Evolutionary conservation across 768 basidiomycete genomes (phyloP).

Genomic region (Mycena polygramma): DNA sequence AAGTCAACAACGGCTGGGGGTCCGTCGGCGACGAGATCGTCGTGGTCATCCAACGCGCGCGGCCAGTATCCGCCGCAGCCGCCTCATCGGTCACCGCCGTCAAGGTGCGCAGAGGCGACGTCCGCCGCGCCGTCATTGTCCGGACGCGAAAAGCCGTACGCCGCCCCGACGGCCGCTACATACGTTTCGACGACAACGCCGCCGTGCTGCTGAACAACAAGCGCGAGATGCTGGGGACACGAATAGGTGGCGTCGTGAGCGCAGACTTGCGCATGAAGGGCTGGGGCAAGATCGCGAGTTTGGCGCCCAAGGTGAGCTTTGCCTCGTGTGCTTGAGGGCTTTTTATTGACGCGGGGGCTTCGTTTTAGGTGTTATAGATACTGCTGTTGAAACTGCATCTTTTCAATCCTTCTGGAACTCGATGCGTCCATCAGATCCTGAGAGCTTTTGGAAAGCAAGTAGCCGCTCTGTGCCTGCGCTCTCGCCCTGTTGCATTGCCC

Average conservation of each 20-base stretch:
- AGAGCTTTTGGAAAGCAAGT: too few relatives aligned
- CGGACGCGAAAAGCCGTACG: conserved; percentile 89
- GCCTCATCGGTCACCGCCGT: conserved; percentile 82
- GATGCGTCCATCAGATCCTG: too few relatives aligned
- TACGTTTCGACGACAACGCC: conserved; percentile 97
- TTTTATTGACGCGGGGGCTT: conserved; percentile 6
- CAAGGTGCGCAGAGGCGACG: conserved; percentile 94
- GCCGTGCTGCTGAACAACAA: conserved; percentile 96
- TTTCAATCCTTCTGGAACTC: too few relatives aligned
- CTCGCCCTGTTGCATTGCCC: too few relatives aligned
- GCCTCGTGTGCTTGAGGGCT: conserved; percentile 1
- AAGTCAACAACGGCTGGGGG: conserved; percentile 96
- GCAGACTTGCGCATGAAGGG: conserved; percentile 92
- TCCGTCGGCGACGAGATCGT: conserved; percentile 96
- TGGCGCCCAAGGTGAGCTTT: conserved; percentile 87
- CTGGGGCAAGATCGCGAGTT: conserved; percentile 93
- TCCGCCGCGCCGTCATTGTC: conserved; percentile 95
- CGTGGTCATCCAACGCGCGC: conserved; percentile 92
- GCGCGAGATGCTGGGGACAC: conserved; percentile 94
- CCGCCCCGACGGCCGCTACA: conserved; percentile 87
- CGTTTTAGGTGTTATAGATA: conserved; percentile 25
- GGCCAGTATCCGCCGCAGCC: conserved; percentile 79
- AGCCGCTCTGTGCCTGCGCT: too few relatives aligned
- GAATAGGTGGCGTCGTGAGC: conserved; percentile 94
- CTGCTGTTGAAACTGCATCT: too few relatives aligned